These are phyloP conservation scores for Asclepias syriaca DNA, from an alignment of 257 asterid genomes.

Conservation along the genomic window DNA sequence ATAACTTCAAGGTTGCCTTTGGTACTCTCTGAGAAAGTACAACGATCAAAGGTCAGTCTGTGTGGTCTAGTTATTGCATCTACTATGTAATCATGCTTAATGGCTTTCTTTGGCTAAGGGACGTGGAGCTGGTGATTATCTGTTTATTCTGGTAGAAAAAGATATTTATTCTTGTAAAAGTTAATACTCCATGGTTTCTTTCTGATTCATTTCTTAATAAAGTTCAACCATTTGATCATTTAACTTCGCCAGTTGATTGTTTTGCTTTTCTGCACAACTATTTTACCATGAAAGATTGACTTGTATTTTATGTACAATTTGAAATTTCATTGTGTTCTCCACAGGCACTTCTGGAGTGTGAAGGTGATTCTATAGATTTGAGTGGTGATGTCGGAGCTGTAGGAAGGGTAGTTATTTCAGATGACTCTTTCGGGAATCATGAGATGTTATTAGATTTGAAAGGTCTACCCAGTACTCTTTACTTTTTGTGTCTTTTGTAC, in stretches of 20 bases:
- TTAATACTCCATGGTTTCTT: neutral
- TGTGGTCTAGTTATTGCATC: slow-evolving; percentile 15
- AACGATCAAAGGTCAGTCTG: slow-evolving; percentile 65
- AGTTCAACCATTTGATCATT: neutral
- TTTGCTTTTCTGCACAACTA: neutral
- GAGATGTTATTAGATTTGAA: slow-evolving; percentile 85
- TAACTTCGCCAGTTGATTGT: neutral
- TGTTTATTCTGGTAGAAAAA: neutral
- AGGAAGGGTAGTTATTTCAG: slow-evolving; percentile 68
- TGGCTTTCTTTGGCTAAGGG: slow-evolving; percentile 9
- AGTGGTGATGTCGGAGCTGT: slow-evolving; percentile 94
- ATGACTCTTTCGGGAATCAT: slow-evolving; percentile 49
- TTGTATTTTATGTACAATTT: neutral
- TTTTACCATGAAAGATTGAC: neutral
- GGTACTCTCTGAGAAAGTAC: slow-evolving; percentile 76
- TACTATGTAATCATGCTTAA: slow-evolving; percentile 12
- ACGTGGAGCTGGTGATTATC: neutral
- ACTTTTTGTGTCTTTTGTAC: neutral
- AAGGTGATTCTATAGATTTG: slow-evolving; percentile 86
- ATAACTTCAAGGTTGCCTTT: slow-evolving; percentile 69
- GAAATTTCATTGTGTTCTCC: neutral
- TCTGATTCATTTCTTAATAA: neutral
- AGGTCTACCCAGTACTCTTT: slow-evolving; percentile 42
- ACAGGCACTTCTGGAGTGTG: slow-evolving; percentile 92
- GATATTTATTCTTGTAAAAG: neutral